Conservation (phyloP, 2,329 filamentous ascomycete species). For the Neurospora crassa region DNA sequence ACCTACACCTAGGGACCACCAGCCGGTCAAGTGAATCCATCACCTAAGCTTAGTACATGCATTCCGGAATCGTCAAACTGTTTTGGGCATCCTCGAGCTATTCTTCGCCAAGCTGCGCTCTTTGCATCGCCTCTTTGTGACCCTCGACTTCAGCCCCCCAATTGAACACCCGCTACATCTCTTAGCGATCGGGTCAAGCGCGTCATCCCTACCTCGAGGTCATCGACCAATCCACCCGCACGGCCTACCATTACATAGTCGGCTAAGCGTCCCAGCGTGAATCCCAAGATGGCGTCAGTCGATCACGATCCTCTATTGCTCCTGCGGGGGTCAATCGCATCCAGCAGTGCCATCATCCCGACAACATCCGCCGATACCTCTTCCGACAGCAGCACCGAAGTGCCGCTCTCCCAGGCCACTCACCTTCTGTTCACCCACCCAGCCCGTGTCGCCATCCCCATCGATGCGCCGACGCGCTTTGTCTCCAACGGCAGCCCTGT, state of each 20-base stretch:
- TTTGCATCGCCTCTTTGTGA: not conserved
- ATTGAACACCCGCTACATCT: not conserved
- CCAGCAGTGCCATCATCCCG: slow-evolving; percentile 59
- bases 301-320: slow-evolving; percentile 72
- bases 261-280: not conserved
- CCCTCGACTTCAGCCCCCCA: not conserved
- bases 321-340: slow-evolving; percentile 73
- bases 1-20: not conserved
- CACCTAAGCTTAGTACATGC: not conserved
- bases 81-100: not conserved
- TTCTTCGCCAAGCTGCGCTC: not conserved
- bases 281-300: slow-evolving; percentile 43
- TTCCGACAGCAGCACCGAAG: slow-evolving; percentile 41
- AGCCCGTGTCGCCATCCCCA: slow-evolving; percentile 51
- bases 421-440: slow-evolving; percentile 65
- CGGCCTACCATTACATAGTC: not conserved
- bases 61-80: not conserved
- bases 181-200: not conserved
- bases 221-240: not conserved
- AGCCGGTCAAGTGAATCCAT: not conserved
- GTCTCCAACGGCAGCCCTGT: slow-evolving; percentile 61
- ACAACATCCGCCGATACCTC: slow-evolving; percentile 53
- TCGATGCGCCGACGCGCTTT: slow-evolving; percentile 76
- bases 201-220: not conserved
- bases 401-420: slow-evolving; percentile 63